Percentiles rank a stretch among this genome's conserved stretches.
These are phyloP conservation scores for Apiotrichum gracile DNA, from an alignment of 1,284 basidiomycete species.

Conservation along the genomic window DNA sequence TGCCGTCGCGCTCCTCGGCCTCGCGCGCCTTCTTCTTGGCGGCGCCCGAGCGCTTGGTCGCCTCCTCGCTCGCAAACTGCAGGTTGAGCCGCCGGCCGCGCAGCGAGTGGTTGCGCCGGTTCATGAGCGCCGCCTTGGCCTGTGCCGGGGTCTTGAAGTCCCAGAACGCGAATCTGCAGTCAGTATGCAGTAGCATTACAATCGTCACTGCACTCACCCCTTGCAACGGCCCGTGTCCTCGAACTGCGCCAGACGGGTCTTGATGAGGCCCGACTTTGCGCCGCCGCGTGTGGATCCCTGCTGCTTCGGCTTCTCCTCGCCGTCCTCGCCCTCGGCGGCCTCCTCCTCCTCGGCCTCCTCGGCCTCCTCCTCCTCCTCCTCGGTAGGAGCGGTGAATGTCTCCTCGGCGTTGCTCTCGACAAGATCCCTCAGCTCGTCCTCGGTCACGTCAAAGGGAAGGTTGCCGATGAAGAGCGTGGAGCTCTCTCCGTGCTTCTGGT, in stretches of 20 bases:
- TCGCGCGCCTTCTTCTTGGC: conserved; percentile 6
- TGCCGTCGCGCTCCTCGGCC: conserved; percentile 4
- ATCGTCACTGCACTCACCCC: conserved; percentile 57
- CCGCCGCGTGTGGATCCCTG: conserved; percentile 25
- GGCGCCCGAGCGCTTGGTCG: conserved; percentile 34
- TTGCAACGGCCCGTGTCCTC: conserved; percentile 92
- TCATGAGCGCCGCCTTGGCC: conserved; percentile 75
- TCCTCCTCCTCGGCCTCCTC: conserved; percentile 30
- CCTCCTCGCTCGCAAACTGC: conserved; percentile 43
- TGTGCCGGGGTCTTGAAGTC: conserved; percentile 76
- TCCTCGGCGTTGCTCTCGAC: conserved; percentile 39
- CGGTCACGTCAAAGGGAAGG: conserved; percentile 66
- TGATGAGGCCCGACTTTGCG: conserved; percentile 66
- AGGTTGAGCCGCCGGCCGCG: conserved; percentile 57
- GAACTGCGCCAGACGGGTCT: conserved; percentile 88
- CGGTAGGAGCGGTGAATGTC: not conserved
- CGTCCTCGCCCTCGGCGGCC: conserved; percentile 28
- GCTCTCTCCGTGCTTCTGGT: conserved; percentile 42
- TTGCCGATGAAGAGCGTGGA: conserved; percentile 43
- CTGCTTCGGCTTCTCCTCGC: conserved; percentile 35
- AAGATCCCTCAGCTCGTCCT: conserved; percentile 58
- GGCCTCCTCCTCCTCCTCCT: conserved; percentile 18
- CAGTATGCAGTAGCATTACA: not conserved
- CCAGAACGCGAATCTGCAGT: conserved; percentile 79
- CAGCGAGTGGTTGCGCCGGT: conserved; percentile 75